These are phyloP conservation scores for Globisporangium cystogenes DNA, from an alignment of 352 stramenopile genomes.

Conservation along the genomic window DNA sequence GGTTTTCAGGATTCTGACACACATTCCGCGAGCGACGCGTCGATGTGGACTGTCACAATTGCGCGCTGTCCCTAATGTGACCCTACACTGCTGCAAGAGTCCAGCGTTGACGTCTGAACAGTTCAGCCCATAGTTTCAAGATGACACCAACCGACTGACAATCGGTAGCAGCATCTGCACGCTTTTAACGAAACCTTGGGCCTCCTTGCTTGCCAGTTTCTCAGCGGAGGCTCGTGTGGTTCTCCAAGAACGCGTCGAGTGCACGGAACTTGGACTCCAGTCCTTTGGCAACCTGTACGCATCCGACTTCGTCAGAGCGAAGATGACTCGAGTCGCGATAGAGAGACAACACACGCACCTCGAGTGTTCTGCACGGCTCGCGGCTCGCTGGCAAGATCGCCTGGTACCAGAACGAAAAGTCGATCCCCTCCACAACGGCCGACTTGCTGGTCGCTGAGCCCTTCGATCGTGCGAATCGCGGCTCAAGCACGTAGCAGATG, in stretches of 20 bases:
- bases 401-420: conserved; percentile 30
- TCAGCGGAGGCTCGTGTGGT: background rate
- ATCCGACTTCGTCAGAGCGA: background rate
- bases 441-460: background rate
- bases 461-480: background rate
- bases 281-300: conserved; percentile 4
- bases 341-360: conserved; percentile 9
- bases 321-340: background rate
- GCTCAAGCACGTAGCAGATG: conserved; percentile 28
- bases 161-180: too few relatives aligned
- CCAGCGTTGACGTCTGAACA: too few relatives aligned
- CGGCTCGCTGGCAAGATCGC: conserved; percentile 9
- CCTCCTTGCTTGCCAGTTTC: background rate
- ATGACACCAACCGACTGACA: too few relatives aligned
- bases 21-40: too few relatives aligned
- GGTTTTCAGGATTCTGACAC: too few relatives aligned
- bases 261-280: conserved; percentile 13
- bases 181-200: too few relatives aligned
- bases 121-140: too few relatives aligned
- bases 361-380: conserved; percentile 1
- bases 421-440: conserved; percentile 5
- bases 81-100: too few relatives aligned
- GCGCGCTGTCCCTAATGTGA: too few relatives aligned
- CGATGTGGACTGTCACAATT: too few relatives aligned
- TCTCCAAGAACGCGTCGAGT: conserved; percentile 9